A percentile compares a stretch with the other conserved stretches of the same genome.
Conservation (phyloP, 768 basidiomycete species). For the Paxillus involutus region DNA sequence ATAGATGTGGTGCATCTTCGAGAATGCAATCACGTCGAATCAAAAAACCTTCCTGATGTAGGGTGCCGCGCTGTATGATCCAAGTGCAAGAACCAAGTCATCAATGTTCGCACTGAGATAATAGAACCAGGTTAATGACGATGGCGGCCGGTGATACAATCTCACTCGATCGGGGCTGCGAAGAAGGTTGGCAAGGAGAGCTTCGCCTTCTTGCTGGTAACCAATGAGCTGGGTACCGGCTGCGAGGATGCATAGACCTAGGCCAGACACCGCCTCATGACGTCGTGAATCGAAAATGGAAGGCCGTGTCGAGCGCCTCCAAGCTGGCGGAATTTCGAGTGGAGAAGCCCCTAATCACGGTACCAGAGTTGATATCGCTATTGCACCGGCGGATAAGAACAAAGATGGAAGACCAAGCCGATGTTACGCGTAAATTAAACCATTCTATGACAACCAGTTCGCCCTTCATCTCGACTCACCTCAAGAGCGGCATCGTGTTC, state of each 20-base stretch:
- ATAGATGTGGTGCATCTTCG: no score
- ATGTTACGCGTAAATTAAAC: background rate
- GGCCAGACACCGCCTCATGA: background rate
- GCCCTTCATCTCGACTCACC: background rate
- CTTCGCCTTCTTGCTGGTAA: background rate
- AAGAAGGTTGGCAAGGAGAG: background rate
- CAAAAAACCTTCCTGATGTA: background rate
- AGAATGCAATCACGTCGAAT: background rate
- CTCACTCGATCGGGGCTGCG: background rate
- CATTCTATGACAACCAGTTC: background rate
- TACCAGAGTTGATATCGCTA: background rate
- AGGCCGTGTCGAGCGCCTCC: background rate
- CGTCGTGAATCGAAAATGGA: background rate
- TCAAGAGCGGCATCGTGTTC: no score
- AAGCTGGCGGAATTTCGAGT: slow-evolving; percentile 1
- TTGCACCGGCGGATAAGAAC: background rate
- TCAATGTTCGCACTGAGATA: background rate
- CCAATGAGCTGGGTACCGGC: background rate
- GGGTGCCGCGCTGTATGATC: background rate
- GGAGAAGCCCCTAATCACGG: background rate
- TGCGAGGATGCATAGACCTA: background rate
- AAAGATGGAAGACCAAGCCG: background rate
- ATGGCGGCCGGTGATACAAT: background rate
- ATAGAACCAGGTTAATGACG: background rate
- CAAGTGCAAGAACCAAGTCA: background rate